These are phyloP conservation scores for Pichia sp. DNA, from an alignment of 1,139 yeast genomes.

Conservation along the genomic window DNA sequence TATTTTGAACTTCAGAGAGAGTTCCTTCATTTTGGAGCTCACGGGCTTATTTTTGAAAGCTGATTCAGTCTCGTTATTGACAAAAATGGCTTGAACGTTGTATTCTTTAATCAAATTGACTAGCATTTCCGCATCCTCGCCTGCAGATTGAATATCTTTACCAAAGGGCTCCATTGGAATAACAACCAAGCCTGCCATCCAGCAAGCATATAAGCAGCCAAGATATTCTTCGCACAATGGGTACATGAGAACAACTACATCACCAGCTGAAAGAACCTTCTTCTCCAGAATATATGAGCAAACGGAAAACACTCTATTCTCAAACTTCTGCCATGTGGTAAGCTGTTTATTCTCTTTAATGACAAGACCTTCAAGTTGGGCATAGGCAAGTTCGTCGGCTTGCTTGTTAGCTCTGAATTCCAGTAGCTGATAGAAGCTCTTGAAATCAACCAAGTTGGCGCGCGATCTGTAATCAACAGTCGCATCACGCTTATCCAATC, in stretches of 20 bases:
- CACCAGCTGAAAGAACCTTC: slow-evolving; percentile 58
- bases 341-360: slow-evolving; percentile 41
- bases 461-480: slow-evolving; percentile 75
- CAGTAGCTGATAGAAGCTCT: slow-evolving; percentile 63
- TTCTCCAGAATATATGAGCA: slow-evolving; percentile 48
- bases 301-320: slow-evolving; percentile 65
- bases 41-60: slow-evolving; percentile 65
- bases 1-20: slow-evolving; percentile 34
- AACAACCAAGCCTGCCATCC: slow-evolving; percentile 71
- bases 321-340: slow-evolving; percentile 69
- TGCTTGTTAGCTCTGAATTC: slow-evolving; percentile 72
- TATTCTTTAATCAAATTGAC: slow-evolving; percentile 62
- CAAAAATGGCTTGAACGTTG: slow-evolving; percentile 63
- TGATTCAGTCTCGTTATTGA: slow-evolving; percentile 71
- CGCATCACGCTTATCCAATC: slow-evolving; percentile 69
- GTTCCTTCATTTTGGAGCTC: slow-evolving; percentile 54
- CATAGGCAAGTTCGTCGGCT: slow-evolving; percentile 77
- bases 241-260: slow-evolving; percentile 71
- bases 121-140: slow-evolving; percentile 71
- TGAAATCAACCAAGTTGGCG: slow-evolving; percentile 65
- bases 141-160: slow-evolving; percentile 53
- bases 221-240: slow-evolving; percentile 84
- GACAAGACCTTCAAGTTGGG: slow-evolving; percentile 45
- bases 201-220: slow-evolving; percentile 79
- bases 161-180: slow-evolving; percentile 79